Conservation (phyloP, 805 yeast genomes). For the Wickerhamiella dianesei region DNA sequence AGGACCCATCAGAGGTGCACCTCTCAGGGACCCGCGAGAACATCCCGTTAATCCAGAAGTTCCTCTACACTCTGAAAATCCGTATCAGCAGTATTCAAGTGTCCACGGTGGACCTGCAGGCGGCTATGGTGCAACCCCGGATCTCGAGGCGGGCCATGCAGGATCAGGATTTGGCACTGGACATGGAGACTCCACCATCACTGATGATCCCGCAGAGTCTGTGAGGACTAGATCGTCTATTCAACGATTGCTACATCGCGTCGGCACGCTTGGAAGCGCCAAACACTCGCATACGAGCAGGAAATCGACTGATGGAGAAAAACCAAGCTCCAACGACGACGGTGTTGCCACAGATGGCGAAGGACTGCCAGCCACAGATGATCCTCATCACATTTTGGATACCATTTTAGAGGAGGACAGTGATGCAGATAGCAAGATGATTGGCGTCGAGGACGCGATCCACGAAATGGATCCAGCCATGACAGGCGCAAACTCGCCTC, state of each 20-base stretch:
- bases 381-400: conserved; percentile 15
- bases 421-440: conserved; percentile 6
- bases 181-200: neutral
- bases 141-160: neutral
- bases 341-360: conserved; percentile 7
- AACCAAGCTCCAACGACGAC: neutral
- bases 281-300: neutral
- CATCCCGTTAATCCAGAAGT: no score
- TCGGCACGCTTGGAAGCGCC: neutral
- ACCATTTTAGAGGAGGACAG: conserved; percentile 18
- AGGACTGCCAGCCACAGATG: conserved; percentile 6
- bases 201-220: neutral
- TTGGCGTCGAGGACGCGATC: conserved; percentile 17
- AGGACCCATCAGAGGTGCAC: neutral
- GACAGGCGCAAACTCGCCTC: conserved; percentile 6
- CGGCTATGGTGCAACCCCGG: neutral
- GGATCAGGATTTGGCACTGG: no score
- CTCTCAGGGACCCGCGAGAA: neutral
- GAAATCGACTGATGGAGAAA: neutral
- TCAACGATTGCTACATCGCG: neutral
- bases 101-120: no score
- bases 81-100: neutral
- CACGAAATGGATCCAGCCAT: conserved; percentile 4
- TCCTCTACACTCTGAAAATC: neutral
- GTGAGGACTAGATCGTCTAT: neutral